Conservation (phyloP, 2,329 filamentous ascomycete species). For the Colletotrichum sp. region DNA sequence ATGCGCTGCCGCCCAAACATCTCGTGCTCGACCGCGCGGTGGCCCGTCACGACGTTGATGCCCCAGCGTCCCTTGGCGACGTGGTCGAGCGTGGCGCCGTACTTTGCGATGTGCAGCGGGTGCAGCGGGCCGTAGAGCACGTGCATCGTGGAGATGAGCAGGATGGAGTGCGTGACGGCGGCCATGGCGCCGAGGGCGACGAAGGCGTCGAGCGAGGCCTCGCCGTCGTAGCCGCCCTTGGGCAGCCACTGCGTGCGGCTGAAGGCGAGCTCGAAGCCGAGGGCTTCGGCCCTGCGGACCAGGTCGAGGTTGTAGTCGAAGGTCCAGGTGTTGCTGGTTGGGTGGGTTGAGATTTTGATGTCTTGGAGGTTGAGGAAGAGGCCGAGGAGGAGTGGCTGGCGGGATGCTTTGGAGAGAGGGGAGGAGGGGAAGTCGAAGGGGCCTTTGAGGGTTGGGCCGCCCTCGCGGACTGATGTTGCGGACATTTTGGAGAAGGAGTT, state of each 20-base stretch:
- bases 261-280: neutral
- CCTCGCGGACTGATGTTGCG: conserved; percentile 1
- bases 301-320: neutral
- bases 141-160: conserved; percentile 4
- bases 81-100: neutral
- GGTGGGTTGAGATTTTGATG: neutral
- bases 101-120: neutral
- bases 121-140: neutral
- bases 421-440: neutral
- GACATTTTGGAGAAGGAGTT: neutral
- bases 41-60: neutral
- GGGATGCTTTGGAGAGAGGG: neutral
- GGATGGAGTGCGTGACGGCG: neutral
- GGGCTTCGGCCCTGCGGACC: neutral
- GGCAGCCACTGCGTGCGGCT: neutral
- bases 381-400: neutral
- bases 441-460: neutral
- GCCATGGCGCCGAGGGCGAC: neutral
- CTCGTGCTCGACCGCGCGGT: neutral
- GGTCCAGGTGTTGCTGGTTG: neutral
- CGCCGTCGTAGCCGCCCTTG: neutral
- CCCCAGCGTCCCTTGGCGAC: neutral
- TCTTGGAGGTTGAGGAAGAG: conserved; percentile 1
- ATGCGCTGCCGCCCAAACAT: neutral
- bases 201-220: neutral